Evolutionary conservation across 176 grass and related monocot genomes (phyloP), one percentile per base, ranked within the genome.

Genomic region (Dendrocalamus sinicus): DNA sequence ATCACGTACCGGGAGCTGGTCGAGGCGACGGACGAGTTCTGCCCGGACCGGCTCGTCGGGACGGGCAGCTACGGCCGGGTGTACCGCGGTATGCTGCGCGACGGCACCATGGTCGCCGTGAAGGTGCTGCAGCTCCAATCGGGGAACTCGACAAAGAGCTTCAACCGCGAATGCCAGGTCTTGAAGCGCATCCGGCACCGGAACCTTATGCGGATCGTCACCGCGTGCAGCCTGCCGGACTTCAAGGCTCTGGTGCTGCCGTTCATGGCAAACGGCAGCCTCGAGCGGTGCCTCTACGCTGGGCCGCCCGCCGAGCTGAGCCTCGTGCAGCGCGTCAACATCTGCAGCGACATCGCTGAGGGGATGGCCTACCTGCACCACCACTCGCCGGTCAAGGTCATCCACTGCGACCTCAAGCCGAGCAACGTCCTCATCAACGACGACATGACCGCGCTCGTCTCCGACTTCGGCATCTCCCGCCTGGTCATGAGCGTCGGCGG

Each of bases 231-330:
- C 78, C 82, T 94, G 41, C 88, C 93, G 37, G 96, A 95, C 75
- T 98, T 98, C 79, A 98, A 98, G 86, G 96, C 96, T 22, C 84
- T 98, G 46, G 96, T 98, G 76, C 91, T 98, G 45, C 96, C 96
- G 0, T 98, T 94, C 88, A 98, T 98, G 96, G 91, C 91, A 0
- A 94, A 98, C 58, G 96, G 96, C 68, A 98, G 93, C 89, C 93
- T 98, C 3, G 95, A 98, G 72, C 85, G 85, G 48, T 94, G 87
- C 52, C 95, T 98, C 35, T 83, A 98, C 51, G 90, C 94, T 0
- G 77, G 64, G 6, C 26, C 40, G 8, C 37, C 86, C 3, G 43
- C 79, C 6, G 89, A 93, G 75, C 85, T 98, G 8, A 92, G 93
- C 93, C 90, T 98, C 17, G 64, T 90, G 32, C 86, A 95, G 85